These are phyloP conservation scores for Daldinia loculata DNA, from an alignment of 495 filamentous ascomycete species.

Conservation along the genomic window DNA sequence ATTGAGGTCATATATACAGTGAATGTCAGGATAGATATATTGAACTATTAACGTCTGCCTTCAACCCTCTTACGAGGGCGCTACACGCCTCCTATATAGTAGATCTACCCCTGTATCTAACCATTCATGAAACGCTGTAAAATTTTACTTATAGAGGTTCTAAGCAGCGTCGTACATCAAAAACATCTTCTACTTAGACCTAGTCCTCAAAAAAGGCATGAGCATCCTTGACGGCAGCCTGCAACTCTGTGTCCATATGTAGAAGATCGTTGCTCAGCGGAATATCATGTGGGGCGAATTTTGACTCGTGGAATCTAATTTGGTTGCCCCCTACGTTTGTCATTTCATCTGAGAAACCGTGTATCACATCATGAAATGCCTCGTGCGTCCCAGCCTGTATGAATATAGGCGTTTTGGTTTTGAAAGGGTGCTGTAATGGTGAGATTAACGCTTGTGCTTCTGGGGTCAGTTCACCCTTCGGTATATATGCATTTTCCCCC, in stretches of 20 bases:
- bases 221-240: background rate
- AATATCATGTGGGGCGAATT: background rate
- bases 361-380: conserved; percentile 9
- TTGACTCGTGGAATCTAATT: conserved; percentile 12
- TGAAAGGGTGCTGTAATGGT: conserved; percentile 33
- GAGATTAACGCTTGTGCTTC: conserved; percentile 26
- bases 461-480: background rate
- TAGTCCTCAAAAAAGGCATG: background rate
- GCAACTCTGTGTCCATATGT: background rate
- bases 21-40: too few relatives aligned
- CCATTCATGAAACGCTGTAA: too few relatives aligned
- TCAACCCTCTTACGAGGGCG: too few relatives aligned
- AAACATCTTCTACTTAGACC: background rate
- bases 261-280: conserved; percentile 2
- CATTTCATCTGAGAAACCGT: conserved; percentile 30
- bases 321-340: conserved; percentile 8
- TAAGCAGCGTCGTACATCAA: too few relatives aligned
- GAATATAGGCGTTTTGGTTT: conserved; percentile 13
- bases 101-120: too few relatives aligned
- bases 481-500: conserved; percentile 30
- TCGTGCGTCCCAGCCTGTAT: conserved; percentile 22
- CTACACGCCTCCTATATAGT: too few relatives aligned
- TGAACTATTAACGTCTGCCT: too few relatives aligned
- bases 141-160: too few relatives aligned
- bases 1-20: too few relatives aligned